Base-by-base conservation (phyloP, 106 monocot species). In the Triglochin maritima region DNA sequence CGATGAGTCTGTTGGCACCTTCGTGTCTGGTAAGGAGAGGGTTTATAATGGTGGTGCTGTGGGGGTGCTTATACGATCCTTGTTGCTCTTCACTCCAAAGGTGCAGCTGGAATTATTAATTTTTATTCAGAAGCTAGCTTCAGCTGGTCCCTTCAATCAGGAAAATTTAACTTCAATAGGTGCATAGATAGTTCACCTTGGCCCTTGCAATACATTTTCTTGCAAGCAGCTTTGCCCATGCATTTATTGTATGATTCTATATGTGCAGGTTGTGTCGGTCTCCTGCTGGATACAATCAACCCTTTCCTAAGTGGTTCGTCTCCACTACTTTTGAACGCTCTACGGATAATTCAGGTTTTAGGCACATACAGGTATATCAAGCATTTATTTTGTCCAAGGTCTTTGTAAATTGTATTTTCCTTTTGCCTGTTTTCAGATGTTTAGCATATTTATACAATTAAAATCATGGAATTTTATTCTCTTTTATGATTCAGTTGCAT, bases 121-220 rank as follows among this genome's bases (percentile, higher is more conserved):
- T 42, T 92, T 98, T 69, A 82, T 98, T 66, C 86, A 92, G 71
- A 92, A 82, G 58, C 82, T 98, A 69, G 83, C 92, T 60, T 76
- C 55, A 72, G 76, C 85, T 71, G 79, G 98, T 12, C 75, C 88
- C 52, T 98, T 98, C 52, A 98, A 98, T 80, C 91, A 84, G 65
- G 92, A 98, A 60, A 98, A 79, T 56, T 84, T 98, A 65, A 92
- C 89, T 75, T 88, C 92, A 72, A 86, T 86, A 69, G 98, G 96
- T 91, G 69, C 29, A 29, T 29, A 46, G 66, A 61, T 41, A 1
- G 29, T 12, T 56, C 66, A 46, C 60, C 45, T n/a, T n/a, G n/a
- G n/a, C n/a, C n/a, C n/a, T 43, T 11, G 57, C 16, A 55, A 73
- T 14, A 7, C 11, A 46, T 72, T 56, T 50, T 70, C 3, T 55